A percentile compares a stretch with the other conserved stretches of the same genome.
Conservation (phyloP, 495 filamentous ascomycete species). For the Cenococcum geophilum region DNA sequence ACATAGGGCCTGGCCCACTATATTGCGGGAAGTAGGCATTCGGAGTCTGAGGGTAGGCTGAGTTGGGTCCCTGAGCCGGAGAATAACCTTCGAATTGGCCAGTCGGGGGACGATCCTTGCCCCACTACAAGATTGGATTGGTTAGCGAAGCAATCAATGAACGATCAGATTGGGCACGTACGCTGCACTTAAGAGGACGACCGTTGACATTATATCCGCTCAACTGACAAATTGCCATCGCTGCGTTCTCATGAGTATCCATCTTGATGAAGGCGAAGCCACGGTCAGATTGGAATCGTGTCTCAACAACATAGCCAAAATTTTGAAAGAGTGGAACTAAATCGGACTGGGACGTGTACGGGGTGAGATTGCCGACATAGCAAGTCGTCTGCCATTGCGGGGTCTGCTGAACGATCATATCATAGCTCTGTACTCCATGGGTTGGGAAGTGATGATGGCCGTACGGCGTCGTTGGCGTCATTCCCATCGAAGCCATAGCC, state of each 20-base stretch:
- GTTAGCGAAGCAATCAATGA: conserved; percentile 6
- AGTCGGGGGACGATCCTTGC: conserved; percentile 93
- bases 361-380: conserved; percentile 96
- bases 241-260: conserved; percentile 96
- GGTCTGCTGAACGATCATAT: conserved; percentile 97
- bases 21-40: conserved; percentile 93
- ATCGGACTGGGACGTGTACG: conserved; percentile 94
- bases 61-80: conserved; percentile 65
- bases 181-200: conserved; percentile 95
- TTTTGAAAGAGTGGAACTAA: conserved; percentile 95
- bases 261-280: conserved; percentile 99
- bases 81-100: conserved; percentile 76
- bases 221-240: conserved; percentile 96
- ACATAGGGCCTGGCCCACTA: conserved; percentile 60
- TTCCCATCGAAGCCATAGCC: conserved; percentile 94
- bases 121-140: conserved; percentile 60
- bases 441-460: conserved; percentile 98
- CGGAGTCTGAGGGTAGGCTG: conserved; percentile 60
- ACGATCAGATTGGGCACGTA: conserved; percentile 48
- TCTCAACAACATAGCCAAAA: conserved; percentile 95
- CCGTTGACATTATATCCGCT: conserved; percentile 97
- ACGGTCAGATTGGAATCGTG: conserved; percentile 94
- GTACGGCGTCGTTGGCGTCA: conserved; percentile 94
- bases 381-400: conserved; percentile 98
- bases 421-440: conserved; percentile 91